phyloP scores from a whole-genome alignment of 805 yeast species.

The Ogataea corticis region DNA sequence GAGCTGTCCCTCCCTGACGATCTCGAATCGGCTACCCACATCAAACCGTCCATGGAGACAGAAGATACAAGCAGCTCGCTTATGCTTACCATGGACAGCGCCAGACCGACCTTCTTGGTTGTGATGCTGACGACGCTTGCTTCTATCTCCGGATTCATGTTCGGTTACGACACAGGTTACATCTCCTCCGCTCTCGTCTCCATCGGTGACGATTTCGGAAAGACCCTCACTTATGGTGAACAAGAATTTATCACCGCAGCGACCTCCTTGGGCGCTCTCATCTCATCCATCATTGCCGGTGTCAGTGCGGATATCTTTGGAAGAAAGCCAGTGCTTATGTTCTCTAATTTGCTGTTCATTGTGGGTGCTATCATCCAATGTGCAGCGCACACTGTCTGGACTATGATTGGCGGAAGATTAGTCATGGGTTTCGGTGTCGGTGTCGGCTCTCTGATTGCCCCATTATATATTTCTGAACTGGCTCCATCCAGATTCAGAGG shows the following conservation, averaged over 20 bases:
- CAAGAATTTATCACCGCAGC: constrained; percentile 92
- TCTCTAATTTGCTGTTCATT: constrained; percentile 78
- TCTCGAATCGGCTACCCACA: constrained; percentile 3
- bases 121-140: constrained; percentile 70
- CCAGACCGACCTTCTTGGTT: constrained; percentile 62
- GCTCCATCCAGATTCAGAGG: constrained; percentile 94
- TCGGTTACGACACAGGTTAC: constrained; percentile 97
- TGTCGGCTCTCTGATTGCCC: constrained; percentile 91
- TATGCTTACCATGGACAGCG: constrained; percentile 37
- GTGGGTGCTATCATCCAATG: constrained; percentile 86
- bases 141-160: constrained; percentile 93
- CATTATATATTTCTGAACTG: constrained; percentile 85
- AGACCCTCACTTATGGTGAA: constrained; percentile 66
- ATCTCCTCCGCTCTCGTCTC: constrained; percentile 91
- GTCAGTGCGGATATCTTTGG: constrained; percentile 80
- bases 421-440: constrained; percentile 98
- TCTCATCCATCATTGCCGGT: constrained; percentile 81
- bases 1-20: constrained; percentile 4
- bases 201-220: constrained; percentile 73
- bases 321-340: constrained; percentile 79
- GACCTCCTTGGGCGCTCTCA: constrained; percentile 88
- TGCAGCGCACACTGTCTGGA: constrained; percentile 79
- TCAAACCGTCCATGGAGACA: constrained; percentile 4
- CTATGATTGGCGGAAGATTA: constrained; percentile 89
- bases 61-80: constrained; percentile 11